Percentiles rank a stretch among this genome's conserved stretches.
phyloP scores from a whole-genome alignment of 495 filamentous ascomycete genomes.

The Opeltia flavorubescens region DNA sequence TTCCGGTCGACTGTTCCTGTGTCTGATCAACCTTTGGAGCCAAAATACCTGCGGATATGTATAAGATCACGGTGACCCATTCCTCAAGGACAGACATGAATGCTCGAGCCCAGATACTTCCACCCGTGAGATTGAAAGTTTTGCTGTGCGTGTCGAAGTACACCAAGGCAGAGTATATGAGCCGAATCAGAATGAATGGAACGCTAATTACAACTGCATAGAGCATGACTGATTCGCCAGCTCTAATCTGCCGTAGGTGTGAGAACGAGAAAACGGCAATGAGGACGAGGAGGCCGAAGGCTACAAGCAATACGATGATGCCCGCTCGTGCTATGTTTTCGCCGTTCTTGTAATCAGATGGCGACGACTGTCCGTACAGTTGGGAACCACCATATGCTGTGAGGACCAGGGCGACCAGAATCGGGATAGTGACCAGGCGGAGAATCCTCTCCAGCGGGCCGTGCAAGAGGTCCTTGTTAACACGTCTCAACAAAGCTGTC shows the following conservation, averaged over 20 bases:
- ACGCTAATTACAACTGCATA: slow-evolving; percentile 3
- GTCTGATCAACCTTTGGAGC: slow-evolving; percentile 32
- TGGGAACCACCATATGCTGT: slow-evolving; percentile 8
- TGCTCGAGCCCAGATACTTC: slow-evolving; percentile 1
- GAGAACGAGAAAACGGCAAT: slow-evolving; percentile 3
- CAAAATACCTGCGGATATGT: slow-evolving; percentile 3
- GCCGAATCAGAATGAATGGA: slow-evolving; percentile 8
- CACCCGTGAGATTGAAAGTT: not conserved
- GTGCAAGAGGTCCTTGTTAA: not conserved
- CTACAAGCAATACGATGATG: slow-evolving; percentile 9
- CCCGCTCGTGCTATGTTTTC: slow-evolving; percentile 4
- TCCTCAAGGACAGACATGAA: slow-evolving; percentile 11
- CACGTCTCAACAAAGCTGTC: slow-evolving; percentile 1
- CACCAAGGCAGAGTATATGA: slow-evolving; percentile 8
- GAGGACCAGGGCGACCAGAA: slow-evolving; percentile 4
- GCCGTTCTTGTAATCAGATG: too few relatives aligned
- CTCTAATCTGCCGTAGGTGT: not conserved
- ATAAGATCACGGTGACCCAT: slow-evolving; percentile 8
- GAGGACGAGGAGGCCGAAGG: slow-evolving; percentile 5
- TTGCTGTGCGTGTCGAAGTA: slow-evolving; percentile 7
- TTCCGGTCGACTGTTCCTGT: slow-evolving; percentile 13
- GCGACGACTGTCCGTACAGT: too few relatives aligned
- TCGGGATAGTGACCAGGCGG: slow-evolving; percentile 1
- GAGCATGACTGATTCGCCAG: slow-evolving; percentile 5
- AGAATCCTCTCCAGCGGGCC: not conserved